phyloP scores from a whole-genome alignment of 2,329 filamentous ascomycete species.

The Beauveria sp. region DNA sequence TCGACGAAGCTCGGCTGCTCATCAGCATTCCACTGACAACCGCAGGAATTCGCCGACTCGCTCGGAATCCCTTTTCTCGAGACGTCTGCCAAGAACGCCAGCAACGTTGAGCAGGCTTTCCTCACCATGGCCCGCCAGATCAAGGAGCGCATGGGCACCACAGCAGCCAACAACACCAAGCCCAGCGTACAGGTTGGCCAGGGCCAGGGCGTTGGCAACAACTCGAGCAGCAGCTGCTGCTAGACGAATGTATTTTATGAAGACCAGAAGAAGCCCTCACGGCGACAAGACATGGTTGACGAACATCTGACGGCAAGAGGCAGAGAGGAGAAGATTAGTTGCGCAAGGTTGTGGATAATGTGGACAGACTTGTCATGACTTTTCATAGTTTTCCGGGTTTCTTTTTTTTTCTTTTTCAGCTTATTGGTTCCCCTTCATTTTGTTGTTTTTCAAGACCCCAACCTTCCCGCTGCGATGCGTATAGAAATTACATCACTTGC shows the following conservation, averaged over 20 bases:
- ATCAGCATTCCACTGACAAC: not conserved
- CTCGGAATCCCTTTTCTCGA: conserved; percentile 98
- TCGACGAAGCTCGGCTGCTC: not conserved
- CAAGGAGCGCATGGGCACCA: conserved; percentile 99
- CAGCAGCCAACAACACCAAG: conserved; percentile 94
- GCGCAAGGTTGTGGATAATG: conserved; percentile 9
- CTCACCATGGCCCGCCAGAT: conserved; percentile 99
- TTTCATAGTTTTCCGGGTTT: conserved; percentile 8
- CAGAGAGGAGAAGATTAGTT: not conserved
- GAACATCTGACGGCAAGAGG: not conserved
- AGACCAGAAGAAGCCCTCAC: not conserved
- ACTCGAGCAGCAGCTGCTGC: conserved; percentile 82
- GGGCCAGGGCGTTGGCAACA: conserved; percentile 86
- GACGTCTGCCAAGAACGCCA: conserved; percentile 98
- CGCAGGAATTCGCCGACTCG: conserved; percentile 95
- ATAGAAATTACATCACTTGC: conserved; percentile 9
- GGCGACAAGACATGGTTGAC: not conserved
- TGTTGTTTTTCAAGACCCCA: not conserved
- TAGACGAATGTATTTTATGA: conserved; percentile 40
- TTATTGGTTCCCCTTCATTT: conserved; percentile 8
- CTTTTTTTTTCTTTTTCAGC: conserved; percentile 6
- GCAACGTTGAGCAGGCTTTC: conserved; percentile 99
- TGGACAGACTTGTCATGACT: conserved; percentile 10
- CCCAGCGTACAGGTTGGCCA: conserved; percentile 93
- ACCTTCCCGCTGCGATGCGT: conserved; percentile 2